Evolutionary conservation across 768 basidiomycete genomes (phyloP), one percentile per base, ranked within the genome.

Genomic region (Daedaleopsis nitida): DNA sequence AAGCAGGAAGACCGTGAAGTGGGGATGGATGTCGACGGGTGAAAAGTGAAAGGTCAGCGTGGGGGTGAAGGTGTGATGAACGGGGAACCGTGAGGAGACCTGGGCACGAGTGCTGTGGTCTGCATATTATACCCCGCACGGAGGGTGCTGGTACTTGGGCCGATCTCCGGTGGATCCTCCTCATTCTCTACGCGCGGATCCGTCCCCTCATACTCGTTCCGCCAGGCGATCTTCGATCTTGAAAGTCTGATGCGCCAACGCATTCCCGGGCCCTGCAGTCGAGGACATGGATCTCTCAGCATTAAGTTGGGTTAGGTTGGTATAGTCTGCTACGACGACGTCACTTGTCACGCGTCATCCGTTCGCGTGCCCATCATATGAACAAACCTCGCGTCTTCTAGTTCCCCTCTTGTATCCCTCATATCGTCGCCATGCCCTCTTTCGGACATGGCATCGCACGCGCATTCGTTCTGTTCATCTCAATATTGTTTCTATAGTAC

Each of bases 1-100:
- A 64, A 64, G 58, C 54, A 64, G 53, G 62, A 64, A 44, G 58
- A 64, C 54, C 54, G 55, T n/a, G 62, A 64, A 44, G 62, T 59
- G 17, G 44, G 58, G 43, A 64, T 64, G 62, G 62, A 64, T 35
- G 55, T 64, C 49, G 62, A 64, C 19, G 23, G 47, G 12, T 49
- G 47, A 49, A 17, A 17, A 49, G 44, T 43, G 12, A n/a, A 43
- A 43, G 42, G n/a, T 43, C 14, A 43, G n/a, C 4, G 42, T 43
- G 42, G n/a, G 21, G 14, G 45, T 47, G n/a, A 21, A 14, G 47
- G 21, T 24, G 12, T 49, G 47, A 24, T 13, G 47, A 27, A 24
- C 19, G 47, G 23, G 12, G 45, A n/a, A 23, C 27, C 27, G 27
- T 3, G 21, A 23, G 47, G 47, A 21, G 47, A 49, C 27, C 27